Percentiles rank a stretch among this genome's conserved stretches.
Evolutionary conservation across 495 filamentous ascomycete species (phyloP).

Genomic region (Neurospora sp.): DNA sequence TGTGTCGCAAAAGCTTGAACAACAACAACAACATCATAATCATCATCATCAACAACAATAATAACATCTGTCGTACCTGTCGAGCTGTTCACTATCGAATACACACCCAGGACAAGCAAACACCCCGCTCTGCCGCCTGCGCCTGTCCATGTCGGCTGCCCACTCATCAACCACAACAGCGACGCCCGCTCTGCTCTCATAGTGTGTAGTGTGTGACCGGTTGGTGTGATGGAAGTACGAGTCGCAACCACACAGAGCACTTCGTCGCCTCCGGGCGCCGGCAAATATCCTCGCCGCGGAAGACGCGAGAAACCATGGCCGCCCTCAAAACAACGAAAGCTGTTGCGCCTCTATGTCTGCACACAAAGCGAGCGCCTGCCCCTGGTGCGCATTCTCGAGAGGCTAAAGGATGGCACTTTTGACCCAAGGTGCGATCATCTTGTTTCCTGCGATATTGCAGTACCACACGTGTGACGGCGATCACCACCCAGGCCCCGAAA

Average conservation of each 20-base stretch:
- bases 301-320: constrained; percentile 27
- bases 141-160: not conserved
- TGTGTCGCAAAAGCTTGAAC: not conserved
- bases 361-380: constrained; percentile 25
- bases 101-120: not conserved
- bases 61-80: not conserved
- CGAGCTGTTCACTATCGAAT: not conserved
- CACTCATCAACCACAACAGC: not conserved
- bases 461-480: not conserved
- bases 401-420: constrained; percentile 22
- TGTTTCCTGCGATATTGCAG: not conserved
- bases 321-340: constrained; percentile 21
- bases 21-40: not conserved
- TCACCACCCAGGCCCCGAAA: not conserved
- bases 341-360: constrained; percentile 25
- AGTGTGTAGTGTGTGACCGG: not conserved
- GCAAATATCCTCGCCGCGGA: constrained; percentile 18
- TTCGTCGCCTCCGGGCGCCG: constrained; percentile 11
- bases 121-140: not conserved
- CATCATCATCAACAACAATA: not conserved
- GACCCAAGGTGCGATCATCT: constrained; percentile 20
- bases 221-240: not conserved
- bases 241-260: not conserved
- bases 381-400: constrained; percentile 23
- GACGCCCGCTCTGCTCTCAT: not conserved